A percentile compares a stretch with the other conserved stretches of the same genome.
These are phyloP conservation scores for Plantago ovata DNA, from an alignment of 257 asterid species.

Conservation along the genomic window DNA sequence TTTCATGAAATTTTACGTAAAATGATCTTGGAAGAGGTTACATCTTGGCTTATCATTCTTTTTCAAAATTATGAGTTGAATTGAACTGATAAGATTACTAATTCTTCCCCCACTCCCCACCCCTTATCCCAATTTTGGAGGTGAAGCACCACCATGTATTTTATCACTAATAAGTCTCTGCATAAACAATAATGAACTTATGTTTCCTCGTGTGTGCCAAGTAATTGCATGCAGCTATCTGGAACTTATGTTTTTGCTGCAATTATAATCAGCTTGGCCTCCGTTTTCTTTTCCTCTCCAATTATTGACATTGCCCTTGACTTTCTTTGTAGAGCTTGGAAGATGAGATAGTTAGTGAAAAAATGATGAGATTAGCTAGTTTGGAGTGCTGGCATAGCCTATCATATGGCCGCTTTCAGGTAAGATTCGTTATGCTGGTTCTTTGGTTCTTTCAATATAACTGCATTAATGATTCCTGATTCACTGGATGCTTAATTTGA, in stretches of 20 bases:
- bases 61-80: neutral
- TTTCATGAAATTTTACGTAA: neutral
- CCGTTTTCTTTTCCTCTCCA: constrained; percentile 3
- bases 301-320: neutral
- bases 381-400: constrained; percentile 94
- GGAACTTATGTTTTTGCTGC: constrained; percentile 13
- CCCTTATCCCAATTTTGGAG: neutral
- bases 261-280: constrained; percentile 17
- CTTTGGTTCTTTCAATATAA: neutral
- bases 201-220: neutral
- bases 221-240: constrained; percentile 11
- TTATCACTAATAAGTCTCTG: constrained; percentile 7
- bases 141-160: neutral
- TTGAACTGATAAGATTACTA: neutral
- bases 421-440: constrained; percentile 21
- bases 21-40: neutral
- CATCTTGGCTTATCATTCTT: constrained; percentile 6
- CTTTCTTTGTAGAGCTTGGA: constrained; percentile 70
- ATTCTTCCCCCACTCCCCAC: too few relatives aligned
- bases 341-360: constrained; percentile 91
- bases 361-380: constrained; percentile 77
- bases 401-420: constrained; percentile 95
- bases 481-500: neutral
- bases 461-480: neutral
- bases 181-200: constrained; percentile 7